Evolutionary conservation across 148 eudicot species (phyloP), one percentile per base, ranked within the genome.

Genomic region (Rheum nobile): DNA sequence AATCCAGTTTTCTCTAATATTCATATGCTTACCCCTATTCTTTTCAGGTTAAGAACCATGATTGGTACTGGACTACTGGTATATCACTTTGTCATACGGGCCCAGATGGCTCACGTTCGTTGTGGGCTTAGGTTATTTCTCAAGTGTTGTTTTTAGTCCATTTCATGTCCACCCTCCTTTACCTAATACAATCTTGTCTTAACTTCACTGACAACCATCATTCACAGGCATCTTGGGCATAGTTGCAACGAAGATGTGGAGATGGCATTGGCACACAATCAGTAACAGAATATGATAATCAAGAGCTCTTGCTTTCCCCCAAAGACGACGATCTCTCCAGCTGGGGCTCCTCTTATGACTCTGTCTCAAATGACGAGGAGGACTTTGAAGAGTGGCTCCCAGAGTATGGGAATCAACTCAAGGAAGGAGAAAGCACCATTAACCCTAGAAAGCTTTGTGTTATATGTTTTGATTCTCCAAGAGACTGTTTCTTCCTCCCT

Each of bases 401-500:
- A 42, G 79, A 75, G 29, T 76, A 78, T 57, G 86, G 84, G 16
- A 80, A 80, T 59, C 46, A 47, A 9, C 67, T 48, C 21, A 79
- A 72, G 46, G 83, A 75, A n/a, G 84, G 78, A 73, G 86, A 83
- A 76, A 71, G 55, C 71, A 77, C 78, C 42, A 54, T 37, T 19
- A 72, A 74, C 69, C 73, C 73, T 63, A 77, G 79, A 16, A 78
- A 77, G 44, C 74, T 80, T 24, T 88, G 91, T 78, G 84, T 76
- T 19, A 86, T 84, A 76, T 88, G 89, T 65, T 84, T 81, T 71
- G 87, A 84, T 82, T 77, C 87, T 42, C 87, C 86, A 55, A 79
- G 84, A 38, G 91, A 88, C 72, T 84, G 82, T 63, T 88, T 88
- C 84, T 88, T 86, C 71, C 82, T 88, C 70, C 91, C 89, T 35